A percentile compares a stretch with the other conserved stretches of the same genome.
Conservation (phyloP, 108 stramenopile genomes). For the Skeletonema grethae region DNA sequence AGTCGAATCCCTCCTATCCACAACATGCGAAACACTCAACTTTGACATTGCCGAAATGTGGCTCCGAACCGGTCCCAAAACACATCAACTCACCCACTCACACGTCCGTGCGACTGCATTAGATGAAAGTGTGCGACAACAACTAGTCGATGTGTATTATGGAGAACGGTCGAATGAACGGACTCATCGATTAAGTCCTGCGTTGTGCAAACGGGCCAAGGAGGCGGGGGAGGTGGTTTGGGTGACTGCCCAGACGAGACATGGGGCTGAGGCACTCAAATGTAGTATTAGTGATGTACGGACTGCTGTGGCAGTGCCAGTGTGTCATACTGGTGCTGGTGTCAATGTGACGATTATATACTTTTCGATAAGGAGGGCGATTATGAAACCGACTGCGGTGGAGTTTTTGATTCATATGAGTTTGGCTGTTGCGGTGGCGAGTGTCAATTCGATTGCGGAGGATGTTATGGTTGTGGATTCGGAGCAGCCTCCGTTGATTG, state of each 20-base stretch:
- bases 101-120: slow-evolving; percentile 82
- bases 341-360: slow-evolving; percentile 88
- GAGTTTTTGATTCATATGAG: slow-evolving; percentile 89
- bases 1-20: slow-evolving; percentile 76
- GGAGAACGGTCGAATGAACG: slow-evolving; percentile 73
- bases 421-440: slow-evolving; percentile 72
- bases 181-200: slow-evolving; percentile 85
- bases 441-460: slow-evolving; percentile 72
- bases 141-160: slow-evolving; percentile 90
- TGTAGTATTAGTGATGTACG: slow-evolving; percentile 80
- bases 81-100: slow-evolving; percentile 88
- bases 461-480: slow-evolving; percentile 63
- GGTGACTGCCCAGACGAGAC: slow-evolving; percentile 77
- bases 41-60: slow-evolving; percentile 96
- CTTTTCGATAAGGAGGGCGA: slow-evolving; percentile 83
- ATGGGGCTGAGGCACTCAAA: slow-evolving; percentile 78
- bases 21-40: slow-evolving; percentile 79
- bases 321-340: slow-evolving; percentile 83
- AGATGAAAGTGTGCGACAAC: slow-evolving; percentile 71
- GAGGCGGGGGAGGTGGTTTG: slow-evolving; percentile 87
- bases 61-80: slow-evolving; percentile 91
- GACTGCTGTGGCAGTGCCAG: slow-evolving; percentile 90
- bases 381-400: slow-evolving; percentile 77
- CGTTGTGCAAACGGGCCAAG: slow-evolving; percentile 88
- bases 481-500: neutral